Conservation (phyloP, 768 basidiomycete genomes). For the Rhodotorula sphaerocarpa region DNA sequence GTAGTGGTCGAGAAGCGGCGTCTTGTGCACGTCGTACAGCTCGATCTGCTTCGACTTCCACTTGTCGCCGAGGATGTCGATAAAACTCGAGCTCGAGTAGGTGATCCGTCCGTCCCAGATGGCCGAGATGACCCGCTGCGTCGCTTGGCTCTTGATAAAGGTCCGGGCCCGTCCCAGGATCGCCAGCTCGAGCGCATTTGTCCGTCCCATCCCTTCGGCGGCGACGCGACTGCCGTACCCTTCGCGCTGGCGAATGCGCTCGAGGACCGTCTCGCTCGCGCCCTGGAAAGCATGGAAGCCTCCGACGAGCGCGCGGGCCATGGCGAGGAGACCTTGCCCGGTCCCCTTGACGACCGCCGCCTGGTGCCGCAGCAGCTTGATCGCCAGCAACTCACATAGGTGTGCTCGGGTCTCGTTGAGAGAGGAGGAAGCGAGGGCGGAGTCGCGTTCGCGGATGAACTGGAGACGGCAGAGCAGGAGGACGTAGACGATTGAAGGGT, state of each 20-base stretch:
- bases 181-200: conserved; percentile 31
- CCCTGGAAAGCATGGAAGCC: conserved; percentile 34
- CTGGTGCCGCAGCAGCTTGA: conserved; percentile 26
- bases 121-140: conserved; percentile 35
- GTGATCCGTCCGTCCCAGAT: conserved; percentile 46
- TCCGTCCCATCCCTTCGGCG: conserved; percentile 20
- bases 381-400: conserved; percentile 31
- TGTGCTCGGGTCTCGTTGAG: conserved; percentile 32
- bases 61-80: conserved; percentile 40
- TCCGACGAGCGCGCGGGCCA: conserved; percentile 29
- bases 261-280: conserved; percentile 29
- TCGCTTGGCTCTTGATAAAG: conserved; percentile 42
- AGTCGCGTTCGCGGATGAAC: conserved; percentile 25
- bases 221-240: conserved; percentile 41
- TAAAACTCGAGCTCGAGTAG: conserved; percentile 44
- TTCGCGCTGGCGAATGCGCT: conserved; percentile 40
- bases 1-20: conserved; percentile 41
- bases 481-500: conserved; percentile 31
- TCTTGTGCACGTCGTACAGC: conserved; percentile 46
- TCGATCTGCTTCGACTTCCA: conserved; percentile 46
- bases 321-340: conserved; percentile 19
- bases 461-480: conserved; percentile 34
- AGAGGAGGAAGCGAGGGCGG: conserved; percentile 18
- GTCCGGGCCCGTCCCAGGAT: conserved; percentile 26
- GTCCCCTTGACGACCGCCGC: neutral